These are phyloP conservation scores for Mucor sp. DNA, from an alignment of 371 early-diverging fungal genomes.

Conservation along the genomic window DNA sequence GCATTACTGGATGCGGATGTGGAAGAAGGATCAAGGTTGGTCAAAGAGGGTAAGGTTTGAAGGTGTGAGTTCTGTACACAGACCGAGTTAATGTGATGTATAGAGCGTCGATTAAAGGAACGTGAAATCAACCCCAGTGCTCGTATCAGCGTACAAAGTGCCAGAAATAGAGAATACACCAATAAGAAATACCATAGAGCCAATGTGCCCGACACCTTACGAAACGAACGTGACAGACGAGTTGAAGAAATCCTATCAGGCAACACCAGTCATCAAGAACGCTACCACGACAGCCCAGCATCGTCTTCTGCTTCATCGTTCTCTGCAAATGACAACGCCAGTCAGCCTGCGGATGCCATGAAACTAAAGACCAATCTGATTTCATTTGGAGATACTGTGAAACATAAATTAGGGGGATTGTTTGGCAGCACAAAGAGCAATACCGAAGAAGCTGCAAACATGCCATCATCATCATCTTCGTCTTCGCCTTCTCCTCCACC, in stretches of 20 bases:
- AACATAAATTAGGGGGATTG: slow-evolving; percentile 29
- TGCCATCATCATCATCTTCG: slow-evolving; percentile 3
- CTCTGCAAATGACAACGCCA: not conserved
- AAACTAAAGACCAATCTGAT: slow-evolving; percentile 16
- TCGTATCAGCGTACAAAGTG: slow-evolving; percentile 16
- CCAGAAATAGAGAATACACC: slow-evolving; percentile 18
- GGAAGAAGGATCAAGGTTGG: slow-evolving; percentile 50
- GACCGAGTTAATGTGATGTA: not conserved
- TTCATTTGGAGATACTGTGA: slow-evolving; percentile 34
- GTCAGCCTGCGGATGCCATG: slow-evolving; percentile 1
- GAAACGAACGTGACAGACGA: slow-evolving; percentile 39
- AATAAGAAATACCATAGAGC: slow-evolving; percentile 39
- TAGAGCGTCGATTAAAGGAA: slow-evolving; percentile 36
- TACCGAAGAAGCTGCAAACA: not conserved
- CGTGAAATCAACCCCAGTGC: slow-evolving; percentile 31
- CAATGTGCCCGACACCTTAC: slow-evolving; percentile 16
- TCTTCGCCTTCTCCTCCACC: not conserved
- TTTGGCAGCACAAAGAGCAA: slow-evolving; percentile 20
- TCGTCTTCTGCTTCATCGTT: slow-evolving; percentile 10
- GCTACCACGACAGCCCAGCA: slow-evolving; percentile 6
- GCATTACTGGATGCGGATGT: slow-evolving; percentile 36
- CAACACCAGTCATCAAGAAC: not conserved
- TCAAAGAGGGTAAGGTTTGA: slow-evolving; percentile 36
- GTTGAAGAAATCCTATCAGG: slow-evolving; percentile 46
- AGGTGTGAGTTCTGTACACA: not conserved